These are phyloP conservation scores for Pleomassaria siparia DNA, from an alignment of 2,329 filamentous ascomycete genomes.

Conservation along the genomic window DNA sequence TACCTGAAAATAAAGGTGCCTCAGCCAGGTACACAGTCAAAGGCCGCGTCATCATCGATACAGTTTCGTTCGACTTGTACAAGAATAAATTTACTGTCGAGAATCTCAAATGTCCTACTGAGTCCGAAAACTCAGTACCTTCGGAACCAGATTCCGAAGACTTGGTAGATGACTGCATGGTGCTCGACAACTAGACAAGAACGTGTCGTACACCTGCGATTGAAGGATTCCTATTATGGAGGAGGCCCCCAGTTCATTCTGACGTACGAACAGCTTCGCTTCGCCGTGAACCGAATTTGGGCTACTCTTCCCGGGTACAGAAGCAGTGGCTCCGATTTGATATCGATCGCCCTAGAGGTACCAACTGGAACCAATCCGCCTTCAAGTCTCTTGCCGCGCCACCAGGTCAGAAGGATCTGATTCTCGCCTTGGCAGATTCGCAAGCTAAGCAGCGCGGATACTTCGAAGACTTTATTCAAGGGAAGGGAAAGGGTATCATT, in stretches of 20 bases:
- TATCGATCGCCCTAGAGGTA: conserved; percentile 37
- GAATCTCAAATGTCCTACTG: conserved; percentile 1
- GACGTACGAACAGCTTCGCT: conserved; percentile 14
- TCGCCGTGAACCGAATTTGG: conserved; percentile 9
- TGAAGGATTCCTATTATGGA: neutral
- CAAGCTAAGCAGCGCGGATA: conserved; percentile 51
- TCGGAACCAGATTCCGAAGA: conserved; percentile 3
- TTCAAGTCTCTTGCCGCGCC: conserved; percentile 47
- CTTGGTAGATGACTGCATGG: conserved; percentile 9
- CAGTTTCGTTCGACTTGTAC: conserved; percentile 51
- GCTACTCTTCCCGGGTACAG: conserved; percentile 11
- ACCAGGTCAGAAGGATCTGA: conserved; percentile 39
- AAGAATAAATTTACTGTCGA: conserved; percentile 8
- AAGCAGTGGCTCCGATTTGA: conserved; percentile 27
- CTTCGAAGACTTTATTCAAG: conserved; percentile 69
- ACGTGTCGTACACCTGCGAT: conserved; percentile 33
- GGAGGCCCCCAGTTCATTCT: conserved; percentile 9
- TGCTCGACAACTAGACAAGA: conserved; percentile 10
- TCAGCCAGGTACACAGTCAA: conserved; percentile 75
- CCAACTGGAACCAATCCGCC: conserved; percentile 64
- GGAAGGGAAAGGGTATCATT: conserved; percentile 65
- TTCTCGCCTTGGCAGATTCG: conserved; percentile 66
- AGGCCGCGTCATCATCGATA: conserved; percentile 85
- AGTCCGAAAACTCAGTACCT: neutral
- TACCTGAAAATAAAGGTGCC: conserved; percentile 74